Evolutionary conservation across 1,284 basidiomycete genomes (phyloP).

Genomic region (Microbotryomycetes sp.): DNA sequence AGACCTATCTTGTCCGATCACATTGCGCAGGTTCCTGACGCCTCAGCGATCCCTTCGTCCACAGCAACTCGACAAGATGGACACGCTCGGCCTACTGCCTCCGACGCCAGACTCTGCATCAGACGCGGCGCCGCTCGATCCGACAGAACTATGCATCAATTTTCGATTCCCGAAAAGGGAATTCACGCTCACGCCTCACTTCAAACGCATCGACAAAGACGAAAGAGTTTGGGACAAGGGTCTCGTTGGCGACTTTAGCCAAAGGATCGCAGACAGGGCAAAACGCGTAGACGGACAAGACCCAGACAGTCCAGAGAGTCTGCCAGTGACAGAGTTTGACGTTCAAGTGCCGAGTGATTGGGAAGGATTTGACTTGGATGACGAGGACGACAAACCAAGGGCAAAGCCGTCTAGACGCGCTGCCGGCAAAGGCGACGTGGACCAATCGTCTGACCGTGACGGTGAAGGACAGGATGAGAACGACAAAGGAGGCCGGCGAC

Average conservation of each 20-base stretch:
- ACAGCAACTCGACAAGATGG: neutral
- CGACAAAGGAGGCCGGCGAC: neutral
- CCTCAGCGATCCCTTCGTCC: neutral
- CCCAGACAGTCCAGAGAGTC: neutral
- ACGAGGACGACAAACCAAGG: neutral
- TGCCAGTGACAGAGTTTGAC: neutral
- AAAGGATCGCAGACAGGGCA: neutral
- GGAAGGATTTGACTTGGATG: neutral
- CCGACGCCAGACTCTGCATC: neutral
- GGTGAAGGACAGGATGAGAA: neutral
- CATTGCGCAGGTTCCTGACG: neutral
- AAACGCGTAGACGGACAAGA: neutral
- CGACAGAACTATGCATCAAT: neutral
- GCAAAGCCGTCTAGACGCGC: neutral
- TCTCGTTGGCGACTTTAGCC: neutral
- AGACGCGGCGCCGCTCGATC: neutral
- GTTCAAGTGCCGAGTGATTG: neutral
- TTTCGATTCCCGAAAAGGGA: neutral
- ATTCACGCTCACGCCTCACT: neutral
- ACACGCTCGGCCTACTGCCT: neutral
- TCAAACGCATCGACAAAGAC: neutral
- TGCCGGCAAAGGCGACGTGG: neutral
- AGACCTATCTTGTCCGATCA: neutral
- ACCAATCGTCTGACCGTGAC: neutral
- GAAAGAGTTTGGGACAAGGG: neutral